A percentile compares a stretch with the other conserved stretches of the same genome.
Conservation (phyloP, 73 alveolate species). For the Tetrahymena thermophila region DNA sequence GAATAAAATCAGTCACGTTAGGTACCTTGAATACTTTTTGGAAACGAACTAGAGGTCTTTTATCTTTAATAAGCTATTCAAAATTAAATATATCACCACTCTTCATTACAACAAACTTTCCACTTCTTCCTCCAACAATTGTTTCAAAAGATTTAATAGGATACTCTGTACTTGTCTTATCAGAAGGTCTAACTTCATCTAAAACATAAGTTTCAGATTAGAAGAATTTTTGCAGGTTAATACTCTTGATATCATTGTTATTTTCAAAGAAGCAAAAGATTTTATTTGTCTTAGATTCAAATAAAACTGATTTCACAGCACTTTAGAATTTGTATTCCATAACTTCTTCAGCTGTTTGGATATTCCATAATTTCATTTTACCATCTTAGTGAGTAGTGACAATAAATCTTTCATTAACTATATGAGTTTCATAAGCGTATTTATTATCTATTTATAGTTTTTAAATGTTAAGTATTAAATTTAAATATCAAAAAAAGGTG, state of each 20-base stretch:
- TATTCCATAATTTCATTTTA: background rate
- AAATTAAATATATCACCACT: background rate
- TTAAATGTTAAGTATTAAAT: background rate
- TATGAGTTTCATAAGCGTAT: background rate
- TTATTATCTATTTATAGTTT: background rate
- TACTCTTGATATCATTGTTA: background rate
- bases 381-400: slow-evolving; percentile 18
- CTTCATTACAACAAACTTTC: background rate
- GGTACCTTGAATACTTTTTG: slow-evolving; percentile 19
- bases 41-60: slow-evolving; percentile 15
- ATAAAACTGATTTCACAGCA: background rate
- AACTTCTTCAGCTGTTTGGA: background rate
- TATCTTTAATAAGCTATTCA: background rate
- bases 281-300: background rate
- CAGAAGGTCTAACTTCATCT: background rate
- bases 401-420: slow-evolving; percentile 19
- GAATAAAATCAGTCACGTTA: slow-evolving; percentile 12
- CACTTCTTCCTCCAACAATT: background rate
- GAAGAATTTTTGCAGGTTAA: background rate
- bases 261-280: background rate
- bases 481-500: background rate
- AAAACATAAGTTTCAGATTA: background rate
- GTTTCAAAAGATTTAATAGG: background rate
- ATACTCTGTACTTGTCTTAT: background rate
- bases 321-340: background rate